Conservation (phyloP, 768 basidiomycete genomes). For the Favolaschia claudopus region DNA sequence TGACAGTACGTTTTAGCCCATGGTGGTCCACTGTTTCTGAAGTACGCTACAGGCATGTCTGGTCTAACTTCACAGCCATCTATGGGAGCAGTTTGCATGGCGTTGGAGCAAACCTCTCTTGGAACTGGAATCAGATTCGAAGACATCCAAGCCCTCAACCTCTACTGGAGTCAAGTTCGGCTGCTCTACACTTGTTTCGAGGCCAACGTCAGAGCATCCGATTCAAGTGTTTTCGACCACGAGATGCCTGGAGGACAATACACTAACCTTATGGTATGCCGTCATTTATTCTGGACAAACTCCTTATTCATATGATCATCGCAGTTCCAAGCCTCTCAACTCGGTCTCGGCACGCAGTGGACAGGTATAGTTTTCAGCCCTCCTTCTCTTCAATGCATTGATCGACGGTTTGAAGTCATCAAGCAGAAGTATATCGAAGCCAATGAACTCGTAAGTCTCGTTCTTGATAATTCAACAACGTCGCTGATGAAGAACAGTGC, state of each 20-base stretch:
- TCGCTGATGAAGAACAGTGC: constrained; percentile 59
- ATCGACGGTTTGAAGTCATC: constrained; percentile 64
- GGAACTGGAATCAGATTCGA: constrained; percentile 97
- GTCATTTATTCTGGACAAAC: constrained; percentile 8
- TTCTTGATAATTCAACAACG: constrained; percentile 9
- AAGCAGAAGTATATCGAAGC: constrained; percentile 99
- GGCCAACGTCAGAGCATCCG: constrained; percentile 95
- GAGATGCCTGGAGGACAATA: constrained; percentile 99
- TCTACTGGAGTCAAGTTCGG: constrained; percentile 98
- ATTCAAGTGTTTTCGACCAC: constrained; percentile 98
- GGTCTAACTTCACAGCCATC: constrained; percentile 98
- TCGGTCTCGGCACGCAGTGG: constrained; percentile 98
- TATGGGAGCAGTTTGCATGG: constrained; percentile 96
- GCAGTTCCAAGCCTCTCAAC: constrained; percentile 97
- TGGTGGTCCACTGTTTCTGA: constrained; percentile 22
- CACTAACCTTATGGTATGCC: constrained; percentile 88
- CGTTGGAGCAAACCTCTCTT: constrained; percentile 91
- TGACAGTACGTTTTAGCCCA: constrained; percentile 73
- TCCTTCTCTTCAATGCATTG: constrained; percentile 15
- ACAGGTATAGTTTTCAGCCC: constrained; percentile 60
- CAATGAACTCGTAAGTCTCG: constrained; percentile 79
- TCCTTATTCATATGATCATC: constrained; percentile 23
- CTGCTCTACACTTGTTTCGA: constrained; percentile 96
- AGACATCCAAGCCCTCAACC: constrained; percentile 96
- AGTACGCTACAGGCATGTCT: constrained; percentile 83